A percentile compares a stretch with the other conserved stretches of the same genome.
Evolutionary conservation across 108 stramenopile genomes (phyloP).

Genomic region (Tribonema minus): DNA sequence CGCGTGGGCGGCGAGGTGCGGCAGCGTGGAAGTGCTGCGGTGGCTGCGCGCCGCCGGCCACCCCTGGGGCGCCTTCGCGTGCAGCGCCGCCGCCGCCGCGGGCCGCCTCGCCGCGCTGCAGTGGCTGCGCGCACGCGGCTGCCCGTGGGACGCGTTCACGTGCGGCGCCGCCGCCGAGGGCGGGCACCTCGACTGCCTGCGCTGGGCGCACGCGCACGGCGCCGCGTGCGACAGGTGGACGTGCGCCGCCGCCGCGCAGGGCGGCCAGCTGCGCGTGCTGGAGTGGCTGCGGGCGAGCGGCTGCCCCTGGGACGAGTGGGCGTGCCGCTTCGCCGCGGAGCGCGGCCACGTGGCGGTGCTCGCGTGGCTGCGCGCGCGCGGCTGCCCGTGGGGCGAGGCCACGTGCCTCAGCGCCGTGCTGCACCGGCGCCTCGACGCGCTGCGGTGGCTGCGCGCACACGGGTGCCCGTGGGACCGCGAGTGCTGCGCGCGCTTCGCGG

Average conservation of each 20-base stretch:
- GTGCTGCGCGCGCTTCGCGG: slow-evolving; percentile 10
- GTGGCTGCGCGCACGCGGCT: slow-evolving; percentile 18
- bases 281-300: slow-evolving; percentile 1
- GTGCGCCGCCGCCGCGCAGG: not conserved
- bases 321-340: slow-evolving; percentile 5
- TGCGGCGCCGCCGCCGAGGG: slow-evolving; percentile 7
- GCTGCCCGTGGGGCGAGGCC: slow-evolving; percentile 34
- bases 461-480: slow-evolving; percentile 20
- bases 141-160: slow-evolving; percentile 22
- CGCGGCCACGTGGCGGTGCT: slow-evolving; percentile 25
- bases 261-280: not conserved
- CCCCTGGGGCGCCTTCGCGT: no score
- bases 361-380: slow-evolving; percentile 18
- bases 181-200: slow-evolving; percentile 1
- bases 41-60: no score
- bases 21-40: no score
- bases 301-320: slow-evolving; percentile 23
- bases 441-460: slow-evolving; percentile 10
- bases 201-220: not conserved
- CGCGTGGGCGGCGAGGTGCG: no score
- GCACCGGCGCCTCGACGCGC: not conserved
- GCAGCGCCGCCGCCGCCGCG: no score
- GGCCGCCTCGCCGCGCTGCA: not conserved
- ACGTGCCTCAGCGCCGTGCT: not conserved
- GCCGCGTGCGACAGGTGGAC: not conserved